Conservation (phyloP, 2,329 filamentous ascomycete species). For the Beauveria varroae region DNA sequence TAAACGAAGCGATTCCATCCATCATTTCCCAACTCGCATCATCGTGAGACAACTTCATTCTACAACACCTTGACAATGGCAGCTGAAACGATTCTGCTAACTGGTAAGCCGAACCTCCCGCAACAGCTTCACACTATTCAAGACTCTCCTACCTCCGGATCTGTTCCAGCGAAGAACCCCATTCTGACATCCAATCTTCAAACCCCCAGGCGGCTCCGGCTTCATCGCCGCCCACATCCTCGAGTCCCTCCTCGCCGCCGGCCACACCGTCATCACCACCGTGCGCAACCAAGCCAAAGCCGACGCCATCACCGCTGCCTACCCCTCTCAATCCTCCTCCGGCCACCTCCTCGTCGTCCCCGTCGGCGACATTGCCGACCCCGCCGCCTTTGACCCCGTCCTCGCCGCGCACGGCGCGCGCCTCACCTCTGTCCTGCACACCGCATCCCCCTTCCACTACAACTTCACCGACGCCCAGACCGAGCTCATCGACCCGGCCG, state of each 20-base stretch:
- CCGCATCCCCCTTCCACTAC: slow-evolving; percentile 53
- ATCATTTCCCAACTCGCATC: background rate
- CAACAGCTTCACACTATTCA: background rate
- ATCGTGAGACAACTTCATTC: background rate
- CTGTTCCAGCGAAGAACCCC: background rate
- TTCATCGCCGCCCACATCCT: slow-evolving; percentile 50
- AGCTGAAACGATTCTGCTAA: slow-evolving; percentile 4
- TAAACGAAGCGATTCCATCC: background rate
- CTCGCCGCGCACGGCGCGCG: slow-evolving; percentile 40
- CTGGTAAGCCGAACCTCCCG: background rate
- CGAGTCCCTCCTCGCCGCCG: slow-evolving; percentile 42
- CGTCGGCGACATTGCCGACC: slow-evolving; percentile 69
- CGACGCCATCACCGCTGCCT: slow-evolving; percentile 40
- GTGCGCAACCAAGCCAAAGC: slow-evolving; percentile 49
- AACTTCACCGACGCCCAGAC: slow-evolving; percentile 41
- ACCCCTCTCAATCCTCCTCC: slow-evolving; percentile 24
- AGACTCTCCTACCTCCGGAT: too few species aligned
- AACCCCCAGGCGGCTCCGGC: slow-evolving; percentile 37
- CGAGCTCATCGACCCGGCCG: slow-evolving; percentile 51
- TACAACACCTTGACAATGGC: background rate
- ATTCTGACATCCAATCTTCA: background rate
- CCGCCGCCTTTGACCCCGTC: slow-evolving; percentile 64
- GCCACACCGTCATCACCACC: slow-evolving; percentile 47
- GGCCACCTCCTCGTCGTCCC: slow-evolving; percentile 44
- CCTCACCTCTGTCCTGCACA: slow-evolving; percentile 51